These are phyloP conservation scores for Coemansia sp. DNA, from an alignment of 192 early-diverging fungal species.

Conservation along the genomic window DNA sequence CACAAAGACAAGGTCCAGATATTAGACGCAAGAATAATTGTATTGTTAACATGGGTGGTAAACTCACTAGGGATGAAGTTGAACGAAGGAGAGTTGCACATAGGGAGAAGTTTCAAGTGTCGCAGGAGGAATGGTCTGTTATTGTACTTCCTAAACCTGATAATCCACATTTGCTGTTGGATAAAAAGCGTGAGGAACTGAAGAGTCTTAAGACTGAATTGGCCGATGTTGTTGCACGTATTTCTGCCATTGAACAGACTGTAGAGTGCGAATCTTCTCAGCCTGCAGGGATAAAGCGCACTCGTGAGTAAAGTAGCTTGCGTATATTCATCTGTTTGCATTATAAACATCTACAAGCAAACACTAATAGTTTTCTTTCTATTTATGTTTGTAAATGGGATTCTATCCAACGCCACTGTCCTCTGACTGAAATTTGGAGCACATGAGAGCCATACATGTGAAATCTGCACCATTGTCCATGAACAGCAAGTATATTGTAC, in stretches of 20 bases:
- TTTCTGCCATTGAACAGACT: slow-evolving; percentile 31
- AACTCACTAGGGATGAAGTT: slow-evolving; percentile 74
- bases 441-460: neutral
- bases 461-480: too few species aligned
- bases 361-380: neutral
- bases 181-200: slow-evolving; percentile 64
- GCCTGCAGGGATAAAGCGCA: slow-evolving; percentile 27
- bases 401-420: neutral
- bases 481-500: too few species aligned
- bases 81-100: slow-evolving; percentile 67
- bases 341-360: neutral
- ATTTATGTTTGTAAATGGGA: neutral
- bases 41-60: slow-evolving; percentile 90
- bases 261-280: neutral
- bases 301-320: slow-evolving; percentile 28
- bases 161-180: slow-evolving; percentile 62
- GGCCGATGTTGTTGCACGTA: slow-evolving; percentile 58
- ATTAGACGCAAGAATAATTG: slow-evolving; percentile 92
- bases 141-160: slow-evolving; percentile 74
- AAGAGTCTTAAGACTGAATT: slow-evolving; percentile 60
- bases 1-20: slow-evolving; percentile 73
- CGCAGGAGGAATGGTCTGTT: slow-evolving; percentile 63
- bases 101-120: slow-evolving; percentile 73
- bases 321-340: neutral
- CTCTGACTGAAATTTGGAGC: neutral